Conservation (phyloP, 441 rosid genomes). For the Erodium chrysanthum region DNA sequence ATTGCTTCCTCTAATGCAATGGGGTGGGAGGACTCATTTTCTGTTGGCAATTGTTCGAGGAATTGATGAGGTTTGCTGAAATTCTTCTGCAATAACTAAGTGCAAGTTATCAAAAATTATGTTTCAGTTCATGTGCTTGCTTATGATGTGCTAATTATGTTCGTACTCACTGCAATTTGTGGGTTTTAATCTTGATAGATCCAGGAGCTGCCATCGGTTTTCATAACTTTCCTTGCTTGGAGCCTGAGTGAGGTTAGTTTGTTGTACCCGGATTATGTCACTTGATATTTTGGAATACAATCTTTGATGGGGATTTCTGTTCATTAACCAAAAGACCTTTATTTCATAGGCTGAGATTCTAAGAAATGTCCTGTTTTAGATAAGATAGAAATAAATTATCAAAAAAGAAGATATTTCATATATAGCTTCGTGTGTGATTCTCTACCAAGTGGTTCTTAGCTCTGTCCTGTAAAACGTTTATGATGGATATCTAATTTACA, state of each 20-base stretch:
- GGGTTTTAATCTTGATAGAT: constrained; percentile 30
- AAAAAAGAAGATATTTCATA: not conserved
- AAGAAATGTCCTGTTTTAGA: not conserved
- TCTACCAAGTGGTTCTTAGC: not conserved
- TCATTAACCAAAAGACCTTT: not conserved
- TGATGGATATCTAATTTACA: not conserved
- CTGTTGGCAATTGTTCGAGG: constrained; percentile 40
- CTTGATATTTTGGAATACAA: not conserved
- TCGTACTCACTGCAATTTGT: not conserved
- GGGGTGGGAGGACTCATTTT: constrained; percentile 73
- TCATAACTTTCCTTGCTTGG: constrained; percentile 68
- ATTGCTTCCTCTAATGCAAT: constrained; percentile 69
- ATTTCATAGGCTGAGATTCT: not conserved
- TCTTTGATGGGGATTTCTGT: not conserved
- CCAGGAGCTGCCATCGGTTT: constrained; percentile 51
- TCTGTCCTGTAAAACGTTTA: not conserved
- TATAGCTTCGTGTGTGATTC: not conserved
- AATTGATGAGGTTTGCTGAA: constrained; percentile 40
- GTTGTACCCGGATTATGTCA: not conserved
- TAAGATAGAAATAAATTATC: not conserved
- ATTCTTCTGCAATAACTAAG: not conserved
- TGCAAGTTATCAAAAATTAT: not conserved
- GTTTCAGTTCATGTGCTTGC: not conserved
- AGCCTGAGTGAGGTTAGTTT: constrained; percentile 54
- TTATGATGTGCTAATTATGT: constrained; percentile 1